Base-by-base conservation (phyloP, 148 eudicot species). In the Cornus controversa region DNA sequence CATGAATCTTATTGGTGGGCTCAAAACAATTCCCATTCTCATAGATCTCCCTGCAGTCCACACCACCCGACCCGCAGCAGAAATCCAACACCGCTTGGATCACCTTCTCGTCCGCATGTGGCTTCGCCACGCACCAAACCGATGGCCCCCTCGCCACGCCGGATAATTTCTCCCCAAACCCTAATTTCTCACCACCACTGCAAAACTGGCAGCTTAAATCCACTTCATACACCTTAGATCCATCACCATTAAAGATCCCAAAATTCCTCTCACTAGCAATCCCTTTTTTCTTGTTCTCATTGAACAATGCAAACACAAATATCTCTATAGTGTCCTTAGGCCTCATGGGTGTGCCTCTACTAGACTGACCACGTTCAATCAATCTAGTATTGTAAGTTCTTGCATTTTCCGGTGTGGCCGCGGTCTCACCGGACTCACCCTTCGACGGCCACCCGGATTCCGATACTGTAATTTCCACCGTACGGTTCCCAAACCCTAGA, bases 361-460 rank as follows among this genome's bases (percentile, higher is more conserved):
- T 73, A 0, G 88, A 80, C 68, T 86, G 86, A 6, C 79, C 84
- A 0, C 82, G 83, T 18, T 83, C 72, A 25, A 86, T 83, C 20
- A 86, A 27, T 31, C 84, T 78, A 1, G 77, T 74, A 9, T 82
- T 85, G 53, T 82, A 85, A 28, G 84, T 80, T 25, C 31, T 82
- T 7, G 86, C 88, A 29, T 86, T 82, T 11, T 86, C 86, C 15
- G 84, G 80, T 9, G 82, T 83, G 60, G 86, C 88, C 1, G 86
- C 84, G 0, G 34, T 10, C 4, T 85, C 82, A 13, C 78, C 75
- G 9, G 83, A 0, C 5, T 82, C 88, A 0, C 88, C 85, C 71
- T 80, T 82, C 0, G 85, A 82, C 3, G 88, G 88, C 88, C 88
- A 86, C 16, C 88, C 88, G 4, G 88, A 80, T 73, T 86, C 88